Evolutionary conservation across 23 red algal genomes (phyloP).

Genomic region (Gracilaria domingensis): DNA sequence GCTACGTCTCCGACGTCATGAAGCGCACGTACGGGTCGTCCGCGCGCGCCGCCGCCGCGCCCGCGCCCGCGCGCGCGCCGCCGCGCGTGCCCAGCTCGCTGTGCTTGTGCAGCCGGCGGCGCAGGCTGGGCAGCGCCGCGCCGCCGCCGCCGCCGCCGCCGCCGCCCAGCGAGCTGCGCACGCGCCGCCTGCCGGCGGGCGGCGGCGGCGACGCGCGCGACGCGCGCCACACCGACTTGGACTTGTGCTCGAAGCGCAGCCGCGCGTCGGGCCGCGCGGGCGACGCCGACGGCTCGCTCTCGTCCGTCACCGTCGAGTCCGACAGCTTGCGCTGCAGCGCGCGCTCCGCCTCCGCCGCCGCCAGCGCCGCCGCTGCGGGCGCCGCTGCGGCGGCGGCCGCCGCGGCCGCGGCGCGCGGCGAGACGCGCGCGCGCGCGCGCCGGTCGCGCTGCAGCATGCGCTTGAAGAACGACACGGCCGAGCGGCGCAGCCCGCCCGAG

Average conservation of each 20-base stretch:
- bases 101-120: background rate
- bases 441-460: slow-evolving; percentile 4
- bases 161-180: slow-evolving; percentile 4
- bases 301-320: slow-evolving; percentile 30
- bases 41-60: background rate
- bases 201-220: background rate
- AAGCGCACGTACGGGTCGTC: slow-evolving; percentile 51
- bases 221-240: slow-evolving; percentile 10
- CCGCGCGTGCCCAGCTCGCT: background rate
- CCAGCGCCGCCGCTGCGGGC: no score
- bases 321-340: background rate
- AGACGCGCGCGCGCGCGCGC: background rate
- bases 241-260: background rate
- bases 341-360: background rate
- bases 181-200: background rate
- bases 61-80: background rate
- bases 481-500: background rate
- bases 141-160: no score
- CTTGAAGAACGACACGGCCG: slow-evolving; percentile 1
- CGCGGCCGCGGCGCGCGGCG: no score
- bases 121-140: background rate
- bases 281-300: slow-evolving; percentile 18
- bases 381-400: no score
- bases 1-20: slow-evolving; percentile 20
- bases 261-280: background rate